These are phyloP conservation scores for Boletellus deceptivus DNA, from an alignment of 1,284 basidiomycete species.

Conservation along the genomic window DNA sequence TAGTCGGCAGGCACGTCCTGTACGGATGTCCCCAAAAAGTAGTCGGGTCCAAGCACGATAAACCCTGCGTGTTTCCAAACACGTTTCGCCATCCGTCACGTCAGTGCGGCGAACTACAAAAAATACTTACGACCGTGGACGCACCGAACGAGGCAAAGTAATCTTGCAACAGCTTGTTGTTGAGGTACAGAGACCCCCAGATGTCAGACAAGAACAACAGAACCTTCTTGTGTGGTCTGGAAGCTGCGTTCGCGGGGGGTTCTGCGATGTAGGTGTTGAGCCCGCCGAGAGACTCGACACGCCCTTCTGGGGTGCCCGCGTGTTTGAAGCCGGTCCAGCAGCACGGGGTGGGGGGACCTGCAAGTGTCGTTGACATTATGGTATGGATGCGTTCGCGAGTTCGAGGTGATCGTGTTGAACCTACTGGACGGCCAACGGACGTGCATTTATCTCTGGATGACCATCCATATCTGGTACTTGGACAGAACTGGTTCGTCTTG, in stretches of 20 bases:
- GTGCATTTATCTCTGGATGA: too few relatives aligned
- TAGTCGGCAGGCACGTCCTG: constrained; percentile 7
- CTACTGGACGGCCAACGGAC: too few relatives aligned
- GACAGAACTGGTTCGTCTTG: too few relatives aligned
- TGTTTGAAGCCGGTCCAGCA: constrained; percentile 50
- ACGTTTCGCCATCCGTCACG: too few relatives aligned
- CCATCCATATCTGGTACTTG: too few relatives aligned
- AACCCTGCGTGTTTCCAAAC: constrained; percentile 19
- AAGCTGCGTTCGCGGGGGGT: constrained; percentile 26
- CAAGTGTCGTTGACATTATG: constrained; percentile 35
- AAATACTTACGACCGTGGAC: neutral
- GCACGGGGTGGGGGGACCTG: constrained; percentile 42
- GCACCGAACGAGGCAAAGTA: constrained; percentile 47
- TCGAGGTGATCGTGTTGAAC: too few relatives aligned
- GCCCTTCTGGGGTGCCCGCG: constrained; percentile 44
- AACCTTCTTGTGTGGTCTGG: constrained; percentile 39
- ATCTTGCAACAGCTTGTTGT: constrained; percentile 50
- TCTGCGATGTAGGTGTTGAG: constrained; percentile 52
- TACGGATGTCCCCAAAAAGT: constrained; percentile 25
- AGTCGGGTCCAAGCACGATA: constrained; percentile 29
- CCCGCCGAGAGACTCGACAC: constrained; percentile 42
- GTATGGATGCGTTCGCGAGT: neutral
- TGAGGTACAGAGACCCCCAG: constrained; percentile 46
- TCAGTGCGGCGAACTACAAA: too few relatives aligned
- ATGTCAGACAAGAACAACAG: constrained; percentile 51